Conservation (phyloP, 108 stramenopile species). For the Fistulifera solaris region DNA sequence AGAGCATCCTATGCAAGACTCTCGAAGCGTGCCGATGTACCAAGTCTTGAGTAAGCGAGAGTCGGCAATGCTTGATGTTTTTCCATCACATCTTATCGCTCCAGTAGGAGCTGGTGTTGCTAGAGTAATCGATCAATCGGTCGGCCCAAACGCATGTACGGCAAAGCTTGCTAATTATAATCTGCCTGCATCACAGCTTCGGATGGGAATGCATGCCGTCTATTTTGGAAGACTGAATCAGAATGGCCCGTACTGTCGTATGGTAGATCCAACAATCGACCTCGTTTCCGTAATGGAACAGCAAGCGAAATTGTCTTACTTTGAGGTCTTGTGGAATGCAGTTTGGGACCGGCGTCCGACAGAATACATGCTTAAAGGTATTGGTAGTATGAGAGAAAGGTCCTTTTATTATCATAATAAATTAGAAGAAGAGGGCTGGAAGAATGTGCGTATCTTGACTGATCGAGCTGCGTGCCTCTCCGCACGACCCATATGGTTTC, state of each 20-base stretch:
- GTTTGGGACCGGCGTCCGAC: too few relatives aligned
- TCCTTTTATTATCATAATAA: too few relatives aligned
- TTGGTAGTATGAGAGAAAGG: too few relatives aligned
- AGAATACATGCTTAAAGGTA: too few relatives aligned
- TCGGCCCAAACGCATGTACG: not conserved
- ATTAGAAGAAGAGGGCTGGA: too few relatives aligned
- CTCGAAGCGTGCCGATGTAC: not conserved
- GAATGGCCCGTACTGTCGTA: not conserved
- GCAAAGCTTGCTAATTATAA: not conserved
- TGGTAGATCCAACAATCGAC: conserved; percentile 3
- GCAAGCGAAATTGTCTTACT: too few relatives aligned
- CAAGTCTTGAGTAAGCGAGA: not conserved
- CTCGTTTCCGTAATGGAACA: not conserved
- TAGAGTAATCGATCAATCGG: not conserved
- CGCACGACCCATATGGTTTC: too few relatives aligned
- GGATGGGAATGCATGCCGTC: not conserved
- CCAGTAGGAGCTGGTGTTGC: not conserved
- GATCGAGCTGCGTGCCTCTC: too few relatives aligned
- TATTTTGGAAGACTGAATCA: not conserved
- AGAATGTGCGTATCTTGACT: too few relatives aligned
- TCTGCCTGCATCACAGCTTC: too few relatives aligned
- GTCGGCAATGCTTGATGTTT: not conserved
- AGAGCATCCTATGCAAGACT: not conserved
- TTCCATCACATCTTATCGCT: not conserved
- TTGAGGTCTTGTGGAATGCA: too few relatives aligned